Conservation (phyloP, 768 basidiomycete species). For the Podaxis sp. region DNA sequence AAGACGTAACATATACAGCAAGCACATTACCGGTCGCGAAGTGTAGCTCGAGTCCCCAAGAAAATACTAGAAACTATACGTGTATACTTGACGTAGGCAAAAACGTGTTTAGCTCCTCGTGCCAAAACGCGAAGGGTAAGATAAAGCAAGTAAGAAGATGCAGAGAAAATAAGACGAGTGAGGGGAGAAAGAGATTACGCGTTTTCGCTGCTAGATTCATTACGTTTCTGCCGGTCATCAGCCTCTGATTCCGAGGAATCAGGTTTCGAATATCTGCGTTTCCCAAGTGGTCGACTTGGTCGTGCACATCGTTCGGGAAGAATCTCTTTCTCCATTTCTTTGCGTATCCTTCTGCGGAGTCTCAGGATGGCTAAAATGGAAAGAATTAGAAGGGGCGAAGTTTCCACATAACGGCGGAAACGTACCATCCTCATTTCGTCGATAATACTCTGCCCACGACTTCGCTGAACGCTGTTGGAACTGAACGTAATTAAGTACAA, state of each 20-base stretch:
- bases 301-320: constrained; percentile 24
- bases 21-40: background rate
- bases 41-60: constrained; percentile 6
- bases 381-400: background rate
- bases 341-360: constrained; percentile 35
- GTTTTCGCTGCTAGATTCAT: constrained; percentile 9
- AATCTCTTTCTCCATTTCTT: constrained; percentile 16
- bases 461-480: constrained; percentile 49
- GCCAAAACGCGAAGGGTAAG: background rate
- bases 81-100: constrained; percentile 13
- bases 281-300: constrained; percentile 26
- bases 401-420: background rate
- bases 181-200: background rate
- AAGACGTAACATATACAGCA: constrained; percentile 7
- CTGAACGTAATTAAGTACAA: constrained; percentile 26
- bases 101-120: background rate
- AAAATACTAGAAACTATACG: constrained; percentile 5
- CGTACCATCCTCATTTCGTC: constrained; percentile 45
- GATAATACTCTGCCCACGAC: constrained; percentile 60
- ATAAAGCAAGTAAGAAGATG: background rate
- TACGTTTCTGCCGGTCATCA: constrained; percentile 22
- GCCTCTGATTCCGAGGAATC: constrained; percentile 21
- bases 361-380: constrained; percentile 26
- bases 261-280: constrained; percentile 26
- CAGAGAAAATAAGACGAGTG: background rate